These are phyloP conservation scores for Choiromyces venosus DNA, from an alignment of 495 filamentous ascomycete genomes.

Conservation along the genomic window DNA sequence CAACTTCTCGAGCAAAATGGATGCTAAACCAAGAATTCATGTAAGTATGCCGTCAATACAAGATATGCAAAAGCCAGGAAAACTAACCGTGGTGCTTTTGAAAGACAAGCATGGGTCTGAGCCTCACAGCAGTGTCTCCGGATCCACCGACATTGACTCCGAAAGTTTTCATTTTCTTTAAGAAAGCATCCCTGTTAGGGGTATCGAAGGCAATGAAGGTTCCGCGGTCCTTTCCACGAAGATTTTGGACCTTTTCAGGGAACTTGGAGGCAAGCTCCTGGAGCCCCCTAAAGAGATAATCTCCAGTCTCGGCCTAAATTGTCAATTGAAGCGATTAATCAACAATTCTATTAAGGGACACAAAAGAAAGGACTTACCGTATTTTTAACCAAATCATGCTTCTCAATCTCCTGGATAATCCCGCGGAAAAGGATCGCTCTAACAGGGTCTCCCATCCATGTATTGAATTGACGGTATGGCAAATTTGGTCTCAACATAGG, in stretches of 20 bases:
- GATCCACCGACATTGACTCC: conserved; percentile 93
- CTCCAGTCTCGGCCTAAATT: conserved; percentile 59
- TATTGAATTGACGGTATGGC: conserved; percentile 99
- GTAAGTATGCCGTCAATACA: not conserved
- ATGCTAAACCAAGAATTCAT: conserved; percentile 44
- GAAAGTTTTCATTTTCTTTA: conserved; percentile 70
- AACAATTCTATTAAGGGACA: not conserved
- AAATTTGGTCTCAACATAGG: conserved; percentile 86
- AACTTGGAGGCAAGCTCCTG: conserved; percentile 64
- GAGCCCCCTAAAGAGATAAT: conserved; percentile 72
- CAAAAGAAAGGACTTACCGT: conserved; percentile 47
- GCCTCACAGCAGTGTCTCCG: conserved; percentile 70
- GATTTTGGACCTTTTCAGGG: conserved; percentile 78
- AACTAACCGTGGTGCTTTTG: conserved; percentile 79
- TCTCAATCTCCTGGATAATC: conserved; percentile 84
- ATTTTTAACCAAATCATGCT: conserved; percentile 69
- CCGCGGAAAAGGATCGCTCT: conserved; percentile 85
- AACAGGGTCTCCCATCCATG: conserved; percentile 98
- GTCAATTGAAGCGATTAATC: not conserved
- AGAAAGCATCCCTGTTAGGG: conserved; percentile 75
- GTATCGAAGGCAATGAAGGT: conserved; percentile 97
- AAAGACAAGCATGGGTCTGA: conserved; percentile 95
- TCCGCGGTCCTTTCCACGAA: conserved; percentile 88
- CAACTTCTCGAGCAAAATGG: conserved; percentile 57
- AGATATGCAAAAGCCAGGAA: not conserved